Percentiles rank a stretch among this genome's conserved stretches.
Conservation (phyloP, 352 stramenopile species). For the Plasmopara halstedii region DNA sequence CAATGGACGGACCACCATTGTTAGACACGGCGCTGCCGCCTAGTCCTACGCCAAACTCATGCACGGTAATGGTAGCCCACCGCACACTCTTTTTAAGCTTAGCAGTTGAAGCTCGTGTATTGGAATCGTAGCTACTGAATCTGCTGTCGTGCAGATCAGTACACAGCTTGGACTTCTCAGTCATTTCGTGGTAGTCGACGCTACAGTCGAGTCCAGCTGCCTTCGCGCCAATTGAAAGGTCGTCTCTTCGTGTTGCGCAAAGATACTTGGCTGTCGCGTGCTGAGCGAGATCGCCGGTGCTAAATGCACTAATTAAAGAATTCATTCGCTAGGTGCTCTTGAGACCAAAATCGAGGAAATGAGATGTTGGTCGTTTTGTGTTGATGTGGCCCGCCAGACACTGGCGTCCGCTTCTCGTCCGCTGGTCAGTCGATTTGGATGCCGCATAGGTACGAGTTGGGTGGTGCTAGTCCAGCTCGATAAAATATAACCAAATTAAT, state of each 20-base stretch:
- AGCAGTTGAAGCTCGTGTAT: neutral
- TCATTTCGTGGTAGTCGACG: neutral
- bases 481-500: neutral
- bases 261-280: constrained; percentile 1
- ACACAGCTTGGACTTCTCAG: neutral
- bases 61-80: constrained; percentile 38
- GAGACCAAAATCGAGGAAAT: constrained; percentile 24
- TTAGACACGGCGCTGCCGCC: constrained; percentile 49
- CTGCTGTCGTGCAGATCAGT: neutral
- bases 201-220: neutral
- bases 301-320: constrained; percentile 1
- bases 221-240: neutral
- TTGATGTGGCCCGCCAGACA: constrained; percentile 23
- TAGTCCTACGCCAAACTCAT: constrained; percentile 56
- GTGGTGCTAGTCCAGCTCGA: neutral
- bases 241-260: neutral
- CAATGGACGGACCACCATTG: constrained; percentile 52
- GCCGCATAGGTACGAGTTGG: neutral
- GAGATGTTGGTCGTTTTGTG: constrained; percentile 19
- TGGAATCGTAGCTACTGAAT: neutral
- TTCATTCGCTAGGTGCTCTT: constrained; percentile 13
- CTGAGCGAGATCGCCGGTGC: neutral
- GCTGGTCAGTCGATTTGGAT: constrained; percentile 6
- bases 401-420: constrained; percentile 18
- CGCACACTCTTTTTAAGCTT: constrained; percentile 24